Base-by-base conservation (phyloP, 805 yeast species). In the Saccharomycopsis sp. region DNA sequence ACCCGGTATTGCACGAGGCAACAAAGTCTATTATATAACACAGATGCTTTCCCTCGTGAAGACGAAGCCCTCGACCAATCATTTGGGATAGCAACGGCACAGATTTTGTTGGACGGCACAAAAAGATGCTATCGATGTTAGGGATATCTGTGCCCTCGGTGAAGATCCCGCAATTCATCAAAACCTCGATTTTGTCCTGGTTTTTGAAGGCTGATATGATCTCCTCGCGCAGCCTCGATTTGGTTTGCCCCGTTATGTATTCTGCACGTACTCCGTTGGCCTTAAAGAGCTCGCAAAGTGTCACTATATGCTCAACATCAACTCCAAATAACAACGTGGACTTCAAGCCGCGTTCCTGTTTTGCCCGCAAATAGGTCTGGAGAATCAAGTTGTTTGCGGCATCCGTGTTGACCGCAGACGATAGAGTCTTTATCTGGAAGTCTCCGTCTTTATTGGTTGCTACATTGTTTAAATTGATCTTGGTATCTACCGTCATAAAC, bases 91-190 rank as follows among this genome's bases (percentile, higher is more conserved):
- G 71, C 50, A 92, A 71, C 0, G 87, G 82, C 35, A 83, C 72
- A 0, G 97, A 91, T 59, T 78, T 78, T 0, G 97, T 88, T 1
- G 97, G 97, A 38, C 97, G 73, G 2, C 89, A 87, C 35, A 92
- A 70, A 29, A 92, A 75, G 12, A 92, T 73, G 34, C 90, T 84
- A 67, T 92, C 97, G 58, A 91, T 86, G 61, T 84, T 84, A 2
- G 97, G 97, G 19, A 93, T 84, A 72, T 92, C 97, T 0, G 97
- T 90, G 0, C 98, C 98, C 69, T 92, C 98, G 0, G 97, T 92
- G 65, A 93, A 86, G 3, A 92, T 89, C 17, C 87, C 89, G 68
- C 96, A 94, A 67, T 93, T 93, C 73, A 94, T 79, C 34, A 92
- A 71, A 0, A 93, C 96, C 2, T 85, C 82, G 19, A 89, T 75